Conservation (phyloP, 441 rosid species). For the Bocquillonia castaneifolia region DNA sequence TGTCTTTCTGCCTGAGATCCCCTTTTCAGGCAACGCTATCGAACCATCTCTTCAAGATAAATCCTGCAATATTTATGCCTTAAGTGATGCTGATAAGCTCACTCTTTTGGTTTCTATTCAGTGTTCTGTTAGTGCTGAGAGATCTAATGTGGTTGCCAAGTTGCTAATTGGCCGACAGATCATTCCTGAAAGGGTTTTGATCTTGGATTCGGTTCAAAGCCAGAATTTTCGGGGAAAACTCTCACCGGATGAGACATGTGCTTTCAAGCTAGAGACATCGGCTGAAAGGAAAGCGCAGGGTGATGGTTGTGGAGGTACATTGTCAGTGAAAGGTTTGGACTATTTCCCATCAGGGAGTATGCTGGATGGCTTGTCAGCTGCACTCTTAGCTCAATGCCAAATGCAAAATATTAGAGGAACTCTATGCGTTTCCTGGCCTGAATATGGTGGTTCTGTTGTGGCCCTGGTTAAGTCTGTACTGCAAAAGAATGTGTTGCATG, state of each 20-base stretch:
- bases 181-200: slow-evolving; percentile 61
- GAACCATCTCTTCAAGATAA: slow-evolving; percentile 70
- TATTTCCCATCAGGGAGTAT: slow-evolving; percentile 90
- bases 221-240: slow-evolving; percentile 79
- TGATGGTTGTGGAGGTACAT: slow-evolving; percentile 25
- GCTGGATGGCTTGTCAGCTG: slow-evolving; percentile 81
- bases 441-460: slow-evolving; percentile 43
- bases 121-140: slow-evolving; percentile 61
- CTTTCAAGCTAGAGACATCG: slow-evolving; percentile 79
- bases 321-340: slow-evolving; percentile 47
- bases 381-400: slow-evolving; percentile 69
- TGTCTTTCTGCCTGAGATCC: slow-evolving; percentile 71
- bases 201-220: slow-evolving; percentile 73
- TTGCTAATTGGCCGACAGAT: slow-evolving; percentile 60
- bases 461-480: slow-evolving; percentile 47
- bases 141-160: slow-evolving; percentile 65
- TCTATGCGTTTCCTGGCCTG: slow-evolving; percentile 77
- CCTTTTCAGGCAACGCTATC: slow-evolving; percentile 54
- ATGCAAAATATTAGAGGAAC: slow-evolving; percentile 65
- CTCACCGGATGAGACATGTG: slow-evolving; percentile 61
- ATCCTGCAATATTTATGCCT: slow-evolving; percentile 71
- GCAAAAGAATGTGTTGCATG: slow-evolving; percentile 42
- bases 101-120: slow-evolving; percentile 58
- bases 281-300: slow-evolving; percentile 44
- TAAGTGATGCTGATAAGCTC: slow-evolving; percentile 32